Evolutionary conservation across 371 early-diverging fungal genomes (phyloP).

Genomic region (Mortierella sp.): DNA sequence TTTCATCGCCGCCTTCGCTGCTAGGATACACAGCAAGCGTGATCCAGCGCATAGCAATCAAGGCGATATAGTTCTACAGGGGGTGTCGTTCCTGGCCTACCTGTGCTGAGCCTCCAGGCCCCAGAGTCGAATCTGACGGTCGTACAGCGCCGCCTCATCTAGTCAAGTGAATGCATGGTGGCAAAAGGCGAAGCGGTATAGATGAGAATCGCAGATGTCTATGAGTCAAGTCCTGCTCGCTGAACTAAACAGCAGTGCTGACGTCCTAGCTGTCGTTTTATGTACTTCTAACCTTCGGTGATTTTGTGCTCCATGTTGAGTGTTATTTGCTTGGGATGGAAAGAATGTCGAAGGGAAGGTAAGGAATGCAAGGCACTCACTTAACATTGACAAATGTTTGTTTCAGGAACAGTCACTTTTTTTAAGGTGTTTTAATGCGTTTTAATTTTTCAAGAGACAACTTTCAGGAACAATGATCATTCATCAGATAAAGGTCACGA

Average conservation of each 20-base stretch:
- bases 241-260: neutral
- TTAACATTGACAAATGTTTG: neutral
- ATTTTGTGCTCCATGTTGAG: slow-evolving; percentile 42
- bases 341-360: neutral
- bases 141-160: slow-evolving; percentile 94
- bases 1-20: neutral
- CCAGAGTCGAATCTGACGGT: slow-evolving; percentile 97
- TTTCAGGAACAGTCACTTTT: slow-evolving; percentile 13
- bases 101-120: slow-evolving; percentile 93
- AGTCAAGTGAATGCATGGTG: neutral
- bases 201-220: neutral
- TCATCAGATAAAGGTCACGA: slow-evolving; percentile 33
- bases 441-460: neutral
- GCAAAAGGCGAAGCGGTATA: neutral
- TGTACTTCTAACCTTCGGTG: slow-evolving; percentile 32
- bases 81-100: slow-evolving; percentile 59
- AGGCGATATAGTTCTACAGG: no score
- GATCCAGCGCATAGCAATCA: neutral
- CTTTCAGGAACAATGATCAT: neutral
- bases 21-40: neutral
- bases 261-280: neutral
- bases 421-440: no score
- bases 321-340: neutral
- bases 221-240: no score
- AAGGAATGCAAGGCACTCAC: neutral